phyloP scores from a whole-genome alignment of 1,139 yeast species.

The Candida anutae region DNA sequence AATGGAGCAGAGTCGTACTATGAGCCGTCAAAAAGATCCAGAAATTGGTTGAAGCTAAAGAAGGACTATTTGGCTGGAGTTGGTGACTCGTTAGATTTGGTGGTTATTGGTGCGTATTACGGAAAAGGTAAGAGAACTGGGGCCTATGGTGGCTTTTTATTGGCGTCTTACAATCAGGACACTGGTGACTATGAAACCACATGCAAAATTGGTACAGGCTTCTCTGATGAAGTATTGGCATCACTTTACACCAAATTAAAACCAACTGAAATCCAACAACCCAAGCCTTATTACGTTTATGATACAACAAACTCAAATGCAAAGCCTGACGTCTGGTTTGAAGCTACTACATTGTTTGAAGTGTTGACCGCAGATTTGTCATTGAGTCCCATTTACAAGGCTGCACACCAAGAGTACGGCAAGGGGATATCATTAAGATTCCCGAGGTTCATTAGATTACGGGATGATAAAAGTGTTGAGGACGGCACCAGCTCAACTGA shows the following conservation, averaged over 20 bases:
- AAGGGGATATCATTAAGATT: constrained; percentile 88
- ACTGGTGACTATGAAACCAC: constrained; percentile 91
- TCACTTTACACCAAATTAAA: constrained; percentile 52
- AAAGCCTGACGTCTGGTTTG: constrained; percentile 93
- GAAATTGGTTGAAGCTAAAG: constrained; percentile 92
- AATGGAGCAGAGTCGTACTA: constrained; percentile 76
- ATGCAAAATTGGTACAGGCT: constrained; percentile 97
- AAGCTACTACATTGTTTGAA: constrained; percentile 81
- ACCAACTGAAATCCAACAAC: constrained; percentile 58
- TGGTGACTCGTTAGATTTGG: constrained; percentile 91
- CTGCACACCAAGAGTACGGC: constrained; percentile 70
- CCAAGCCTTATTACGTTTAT: constrained; percentile 65
- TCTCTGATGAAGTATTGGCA: constrained; percentile 75
- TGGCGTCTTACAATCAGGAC: constrained; percentile 85
- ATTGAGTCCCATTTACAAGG: constrained; percentile 85
- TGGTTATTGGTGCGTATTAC: constrained; percentile 87
- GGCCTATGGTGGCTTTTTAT: constrained; percentile 84
- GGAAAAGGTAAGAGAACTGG: constrained; percentile 96
- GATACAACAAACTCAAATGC: constrained; percentile 58
- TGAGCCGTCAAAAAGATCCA: constrained; percentile 90
- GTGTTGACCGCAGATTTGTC: constrained; percentile 92
- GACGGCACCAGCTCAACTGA: constrained; percentile 89
- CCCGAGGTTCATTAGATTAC: constrained; percentile 76
- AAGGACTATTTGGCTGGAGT: constrained; percentile 91
- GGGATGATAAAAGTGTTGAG: constrained; percentile 84